Base-by-base conservation (phyloP, 2,329 filamentous ascomycete species). In the Dissoconium aciculare region DNA sequence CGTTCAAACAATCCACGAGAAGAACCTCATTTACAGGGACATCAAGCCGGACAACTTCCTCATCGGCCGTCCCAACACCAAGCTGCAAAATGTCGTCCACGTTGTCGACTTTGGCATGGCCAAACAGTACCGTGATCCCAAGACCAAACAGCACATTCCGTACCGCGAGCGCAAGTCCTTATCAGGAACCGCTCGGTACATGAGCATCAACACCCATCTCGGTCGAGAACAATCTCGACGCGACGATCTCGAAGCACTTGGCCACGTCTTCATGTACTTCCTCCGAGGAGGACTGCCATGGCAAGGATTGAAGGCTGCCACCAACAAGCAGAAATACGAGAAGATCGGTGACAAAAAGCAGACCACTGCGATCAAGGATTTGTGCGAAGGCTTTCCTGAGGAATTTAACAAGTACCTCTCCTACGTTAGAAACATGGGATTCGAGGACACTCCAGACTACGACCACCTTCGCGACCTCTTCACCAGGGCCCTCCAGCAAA, bases 321-420 rank as follows among this genome's bases (percentile, higher is more conserved):
- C 41, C 13, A 44, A 44, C 36, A 44, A 44, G 35, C 41, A 98
- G 56, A 98, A 98, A 64, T 98, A 98, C 56, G 89, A 98, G 63
- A 95, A 95, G 70, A 98, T 98, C 59, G 89, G 89, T 27, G 87
- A 98, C 67, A 95, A 98, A 78, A 98, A 98, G 67, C 89, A 95
- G 64, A 94, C 87, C 0, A 95, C 89, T 13, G 72, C 74, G 4
- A 91, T 98, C 63, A 93, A 94, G 64, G 89, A 98, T 49, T 72
- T 98, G 11, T 95, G 87, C 55, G 85, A 94, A 47, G 79, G 83
- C 30, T 95, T 92, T 60, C 87, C 89, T 70, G 82, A 93, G 55
- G 85, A 98, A 60, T 92, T 98, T 58, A 91, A 79, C 66, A 91
- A 94, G 60, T 98, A 98, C 58, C 66, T 98, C 34, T 92, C 78